These are phyloP conservation scores for Fusarium sublunatum DNA, from an alignment of 2,329 filamentous ascomycete species.

Conservation along the genomic window DNA sequence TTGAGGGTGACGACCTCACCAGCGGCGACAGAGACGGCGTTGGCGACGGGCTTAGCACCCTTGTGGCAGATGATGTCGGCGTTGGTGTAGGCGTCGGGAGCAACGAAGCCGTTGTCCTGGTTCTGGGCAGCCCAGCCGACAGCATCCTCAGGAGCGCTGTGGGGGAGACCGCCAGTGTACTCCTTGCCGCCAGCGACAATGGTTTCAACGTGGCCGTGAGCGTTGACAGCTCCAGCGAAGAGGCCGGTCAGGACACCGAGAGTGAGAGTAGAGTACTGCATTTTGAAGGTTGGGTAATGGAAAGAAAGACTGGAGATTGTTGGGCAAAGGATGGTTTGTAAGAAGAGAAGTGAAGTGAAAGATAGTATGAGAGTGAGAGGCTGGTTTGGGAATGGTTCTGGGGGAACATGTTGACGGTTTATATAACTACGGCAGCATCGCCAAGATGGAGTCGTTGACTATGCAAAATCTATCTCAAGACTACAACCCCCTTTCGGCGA, in stretches of 20 bases:
- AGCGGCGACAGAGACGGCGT: conserved; percentile 62
- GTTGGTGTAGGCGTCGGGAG: conserved; percentile 53
- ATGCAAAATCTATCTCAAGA: conserved; percentile 12
- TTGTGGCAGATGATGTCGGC: conserved; percentile 63
- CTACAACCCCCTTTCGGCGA: conserved; percentile 24
- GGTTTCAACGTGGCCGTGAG: conserved; percentile 47
- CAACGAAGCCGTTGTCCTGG: conserved; percentile 59
- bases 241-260: conserved; percentile 36
- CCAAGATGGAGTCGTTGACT: not conserved
- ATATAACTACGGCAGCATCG: conserved; percentile 10
- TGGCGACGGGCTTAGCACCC: conserved; percentile 53
- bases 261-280: conserved; percentile 22
- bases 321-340: conserved; percentile 6
- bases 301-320: not conserved
- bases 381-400: conserved; percentile 8
- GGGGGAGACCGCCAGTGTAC: conserved; percentile 49
- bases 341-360: conserved; percentile 5
- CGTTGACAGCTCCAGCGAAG: conserved; percentile 44
- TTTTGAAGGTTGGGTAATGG: conserved; percentile 7
- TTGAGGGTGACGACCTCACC: conserved; percentile 68
- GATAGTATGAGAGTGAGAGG: not conserved
- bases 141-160: conserved; percentile 46
- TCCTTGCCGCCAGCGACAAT: conserved; percentile 44
- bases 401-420: conserved; percentile 7
- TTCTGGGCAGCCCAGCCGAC: conserved; percentile 52